phyloP scores from a whole-genome alignment of 192 early-diverging fungal species.

The Rhizoclosmatium globosum region DNA sequence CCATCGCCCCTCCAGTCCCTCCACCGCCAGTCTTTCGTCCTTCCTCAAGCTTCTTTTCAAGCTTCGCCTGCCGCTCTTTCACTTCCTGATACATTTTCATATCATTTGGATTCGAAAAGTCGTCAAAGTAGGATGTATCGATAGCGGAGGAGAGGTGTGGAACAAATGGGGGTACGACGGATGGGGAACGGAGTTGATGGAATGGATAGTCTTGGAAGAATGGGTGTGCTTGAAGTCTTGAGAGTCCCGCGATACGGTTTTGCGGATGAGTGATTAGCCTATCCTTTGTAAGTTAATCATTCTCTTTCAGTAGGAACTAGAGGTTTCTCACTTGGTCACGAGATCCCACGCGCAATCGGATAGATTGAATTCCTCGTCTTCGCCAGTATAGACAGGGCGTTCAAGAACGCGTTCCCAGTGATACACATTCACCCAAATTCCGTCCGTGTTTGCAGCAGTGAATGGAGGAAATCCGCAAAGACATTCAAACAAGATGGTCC shows the following conservation, averaged over 20 bases:
- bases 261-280: slow-evolving; percentile 39
- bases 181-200: slow-evolving; percentile 23
- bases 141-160: slow-evolving; percentile 44
- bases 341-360: slow-evolving; percentile 81
- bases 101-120: slow-evolving; percentile 57
- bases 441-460: slow-evolving; percentile 69
- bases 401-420: slow-evolving; percentile 72
- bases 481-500: slow-evolving; percentile 82
- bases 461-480: slow-evolving; percentile 80
- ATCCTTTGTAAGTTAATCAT: neutral
- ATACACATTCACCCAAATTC: slow-evolving; percentile 88
- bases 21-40: slow-evolving; percentile 12
- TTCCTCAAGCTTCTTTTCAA: slow-evolving; percentile 22
- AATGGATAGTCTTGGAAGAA: slow-evolving; percentile 52
- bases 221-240: slow-evolving; percentile 42
- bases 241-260: slow-evolving; percentile 33
- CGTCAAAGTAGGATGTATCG: slow-evolving; percentile 68
- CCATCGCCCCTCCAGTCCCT: neutral
- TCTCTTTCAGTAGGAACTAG: neutral
- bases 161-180: slow-evolving; percentile 51
- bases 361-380: slow-evolving; percentile 81
- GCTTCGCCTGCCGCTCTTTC: slow-evolving; percentile 47
- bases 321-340: slow-evolving; percentile 56
- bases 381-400: slow-evolving; percentile 79
- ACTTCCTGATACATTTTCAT: slow-evolving; percentile 68